Base-by-base conservation (phyloP, 805 yeast species). In the Saturnispora halmiae region DNA sequence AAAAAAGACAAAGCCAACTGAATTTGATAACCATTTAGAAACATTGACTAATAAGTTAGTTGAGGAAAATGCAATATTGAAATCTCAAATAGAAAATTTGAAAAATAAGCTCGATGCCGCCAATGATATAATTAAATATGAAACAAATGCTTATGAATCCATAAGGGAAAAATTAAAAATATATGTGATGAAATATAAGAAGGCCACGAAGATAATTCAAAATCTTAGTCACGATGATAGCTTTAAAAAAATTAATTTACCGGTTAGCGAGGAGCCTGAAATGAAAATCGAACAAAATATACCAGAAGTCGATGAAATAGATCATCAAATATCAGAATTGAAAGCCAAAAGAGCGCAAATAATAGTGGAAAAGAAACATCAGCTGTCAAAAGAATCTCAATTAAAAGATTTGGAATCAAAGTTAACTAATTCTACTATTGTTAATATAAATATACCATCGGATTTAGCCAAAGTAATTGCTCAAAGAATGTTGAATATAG, bases 111-210 rank as follows among this genome's bases (percentile, higher is more conserved):
- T 44, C 25, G 48, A 52, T 28, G 58, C 57, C 14, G 48, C 59
- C 9, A 53, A 57, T 34, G 46, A 51, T 14, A 42, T 55, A 7
- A 48, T 47, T 13, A 49, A 46, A 38, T 57, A 54, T 36, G 40
- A 55, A 26, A 41, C 42, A 18, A 33, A 29, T 18, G 32, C 45
- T n/a, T 36, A 39, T n/a, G 37, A 38, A 18, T 16, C 40, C 1
- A 44, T 46, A 21, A 38, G 42, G 45, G 16, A 52, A 43, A 40
- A 52, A 31, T 36, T 48, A 40, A 45, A 44, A 31, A 28, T 45
- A 41, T 39, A 43, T 16, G 42, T 36, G 18, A 9, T 6, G 3
- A 42, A 44, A 36, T 42, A 44, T 21, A 45, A 38, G 18, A n/a
- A 26, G 3, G 34, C 46, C 13, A 15, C 19, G 6, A 34, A 39